phyloP scores from a whole-genome alignment of 305 asterid genomes.

The Striga hermonthica region DNA sequence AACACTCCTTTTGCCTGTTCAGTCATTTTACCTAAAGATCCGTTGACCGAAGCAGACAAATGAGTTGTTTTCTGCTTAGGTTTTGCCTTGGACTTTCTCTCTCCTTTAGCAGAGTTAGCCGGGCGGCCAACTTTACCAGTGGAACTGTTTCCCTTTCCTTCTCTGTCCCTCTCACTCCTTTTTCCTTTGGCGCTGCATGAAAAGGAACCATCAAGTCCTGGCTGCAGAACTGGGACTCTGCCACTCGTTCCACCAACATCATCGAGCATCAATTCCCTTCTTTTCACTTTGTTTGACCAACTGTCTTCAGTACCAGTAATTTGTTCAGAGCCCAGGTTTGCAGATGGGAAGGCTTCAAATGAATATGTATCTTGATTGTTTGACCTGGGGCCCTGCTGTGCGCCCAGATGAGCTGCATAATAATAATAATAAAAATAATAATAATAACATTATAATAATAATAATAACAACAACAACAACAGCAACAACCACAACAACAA shows the following conservation, averaged over 20 bases:
- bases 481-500: too few relatives aligned
- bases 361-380: slow-evolving; percentile 56
- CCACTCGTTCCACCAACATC: slow-evolving; percentile 61
- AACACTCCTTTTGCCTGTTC: slow-evolving; percentile 54
- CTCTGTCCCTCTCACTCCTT: slow-evolving; percentile 91
- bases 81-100: slow-evolving; percentile 80
- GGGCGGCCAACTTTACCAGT: slow-evolving; percentile 63
- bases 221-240: slow-evolving; percentile 36
- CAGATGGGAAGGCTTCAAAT: slow-evolving; percentile 46
- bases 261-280: slow-evolving; percentile 68
- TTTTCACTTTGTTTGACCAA: slow-evolving; percentile 61
- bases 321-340: slow-evolving; percentile 50
- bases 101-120: slow-evolving; percentile 64
- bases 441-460: too few relatives aligned
- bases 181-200: slow-evolving; percentile 83
- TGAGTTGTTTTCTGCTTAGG: slow-evolving; percentile 81
- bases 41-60: slow-evolving; percentile 69
- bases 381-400: slow-evolving; percentile 67
- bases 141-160: slow-evolving; percentile 74
- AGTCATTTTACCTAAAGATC: slow-evolving; percentile 61
- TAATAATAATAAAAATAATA: background rate
- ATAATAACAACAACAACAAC: too few relatives aligned
- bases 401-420: slow-evolving; percentile 56
- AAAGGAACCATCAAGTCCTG: slow-evolving; percentile 65
- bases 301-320: slow-evolving; percentile 48